These are phyloP conservation scores for Rauvolfia tetraphylla DNA, from an alignment of 257 asterid genomes.

Conservation along the genomic window DNA sequence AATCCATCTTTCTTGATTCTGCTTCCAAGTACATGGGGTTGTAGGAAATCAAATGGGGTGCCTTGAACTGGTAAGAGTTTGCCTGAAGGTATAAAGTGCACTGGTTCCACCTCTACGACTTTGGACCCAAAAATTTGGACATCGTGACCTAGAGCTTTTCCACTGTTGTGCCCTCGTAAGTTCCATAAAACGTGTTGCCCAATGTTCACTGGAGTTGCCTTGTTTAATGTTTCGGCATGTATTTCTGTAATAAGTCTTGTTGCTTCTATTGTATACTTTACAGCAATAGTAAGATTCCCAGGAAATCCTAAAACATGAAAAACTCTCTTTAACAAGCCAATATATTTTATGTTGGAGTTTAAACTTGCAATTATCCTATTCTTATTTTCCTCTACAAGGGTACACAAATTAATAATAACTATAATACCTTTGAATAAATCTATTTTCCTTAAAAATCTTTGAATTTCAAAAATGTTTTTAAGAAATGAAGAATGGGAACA, in stretches of 20 bases:
- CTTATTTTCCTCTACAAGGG: too few species aligned
- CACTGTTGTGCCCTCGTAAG: conserved; percentile 29
- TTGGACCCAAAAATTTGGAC: conserved; percentile 24
- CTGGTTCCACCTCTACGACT: conserved; percentile 5
- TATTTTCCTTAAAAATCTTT: too few species aligned
- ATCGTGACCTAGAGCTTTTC: conserved; percentile 19
- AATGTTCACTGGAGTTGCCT: conserved; percentile 31
- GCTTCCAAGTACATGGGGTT: conserved; percentile 15
- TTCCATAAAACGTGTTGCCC: conserved; percentile 28
- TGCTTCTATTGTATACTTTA: conserved; percentile 10
- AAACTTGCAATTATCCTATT: too few species aligned
- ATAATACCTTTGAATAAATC: too few species aligned
- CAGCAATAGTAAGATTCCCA: conserved; percentile 21
- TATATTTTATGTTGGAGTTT: too few species aligned
- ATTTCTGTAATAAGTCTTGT: conserved; percentile 17
- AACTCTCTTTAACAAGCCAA: not conserved
- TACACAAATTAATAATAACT: too few species aligned
- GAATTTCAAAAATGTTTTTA: too few species aligned
- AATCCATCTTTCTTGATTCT: conserved; percentile 12
- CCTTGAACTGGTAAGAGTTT: conserved; percentile 9
- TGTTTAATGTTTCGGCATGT: conserved; percentile 24
- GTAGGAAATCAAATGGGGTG: conserved; percentile 23
- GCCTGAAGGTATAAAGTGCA: conserved; percentile 20
- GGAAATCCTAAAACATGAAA: conserved; percentile 24
- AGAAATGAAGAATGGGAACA: not conserved